Evolutionary conservation across 2,329 filamentous ascomycete genomes (phyloP), one percentile per base, ranked within the genome.

Genomic region (Dothistroma septosporum): DNA sequence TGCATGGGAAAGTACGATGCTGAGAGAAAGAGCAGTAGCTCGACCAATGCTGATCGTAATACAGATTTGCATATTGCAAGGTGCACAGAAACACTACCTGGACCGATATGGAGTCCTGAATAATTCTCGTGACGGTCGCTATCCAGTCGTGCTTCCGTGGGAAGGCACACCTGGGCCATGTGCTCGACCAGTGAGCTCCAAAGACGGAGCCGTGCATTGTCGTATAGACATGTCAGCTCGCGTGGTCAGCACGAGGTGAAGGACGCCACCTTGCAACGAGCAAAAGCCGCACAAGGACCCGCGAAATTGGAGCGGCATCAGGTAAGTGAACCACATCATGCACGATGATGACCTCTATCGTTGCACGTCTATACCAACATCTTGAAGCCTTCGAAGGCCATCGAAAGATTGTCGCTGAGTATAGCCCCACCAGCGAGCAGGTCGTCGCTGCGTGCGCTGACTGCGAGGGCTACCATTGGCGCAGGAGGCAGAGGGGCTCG

Each of bases 21-120:
- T 48, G n/a, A n/a, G 10, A 35, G 24, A 11, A 35, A 14, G 7
- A 9, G 21, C 8, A 35, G 46, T 35, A 33, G 21, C 10, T 57
- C 41, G 11, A 11, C 5, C n/a, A 22, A 57, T 57, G 55, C 41
- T 35, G 41, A 14, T 28, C 41, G n/a, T 9, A 19, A 12, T 12
- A 31, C 24, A 28, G 16, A 32, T 21, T 14, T n/a, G 19, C n/a
- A 6, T 19, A 31, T 32, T 28, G 28, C 31, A 44, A 28, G 31
- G 2, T 21, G n/a, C 14, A 22, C 7, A 56, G 55, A 55, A 60
- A 37, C 22, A 31, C 21, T 10, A 21, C 19, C 5, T 33, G 16
- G 44, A 37, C 46, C 46, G 31, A 60, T 60, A 56, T 60, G 58
- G 53, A 53, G 16, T 16, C 37, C 53, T 52, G 52, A n/a, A 24